Base-by-base conservation (phyloP, 805 yeast genomes). In the Kurtzmaniella fragi region DNA sequence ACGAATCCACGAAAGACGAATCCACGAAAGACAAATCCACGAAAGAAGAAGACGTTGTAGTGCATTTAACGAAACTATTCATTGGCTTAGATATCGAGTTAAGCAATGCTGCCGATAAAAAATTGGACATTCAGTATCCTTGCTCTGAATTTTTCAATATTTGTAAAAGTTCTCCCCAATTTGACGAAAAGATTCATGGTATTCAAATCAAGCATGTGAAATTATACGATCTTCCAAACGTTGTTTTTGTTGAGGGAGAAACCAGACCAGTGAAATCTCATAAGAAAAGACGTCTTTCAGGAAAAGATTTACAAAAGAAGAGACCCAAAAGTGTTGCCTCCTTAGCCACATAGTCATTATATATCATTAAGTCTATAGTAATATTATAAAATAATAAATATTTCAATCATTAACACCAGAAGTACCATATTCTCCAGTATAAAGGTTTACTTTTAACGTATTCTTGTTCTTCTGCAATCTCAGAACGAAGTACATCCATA, bases 81-180 rank as follows among this genome's bases (percentile, higher is more conserved):
- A 78, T 93, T 51, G 99, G 98, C 1, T 62, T 93, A 34, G 81
- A 74, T 14, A 59, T 83, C 13, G 50, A 71, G 59, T 44, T 64
- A 63, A 29, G 70, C 6, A 53, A 57, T 26, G 78, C 75, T 17
- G 74, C 74, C 28, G 76, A 70, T 36, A 75, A 78, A 33, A 77
- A 80, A 50, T 72, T 90, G 49, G 96, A 89, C 57, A 82, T 91
- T 41, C 95, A 84, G 52, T 76, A 80, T 46, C 96, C 96, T 64
- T 90, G 98, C 56, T 75, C 86, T 15, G 98, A 93, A 44, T 93
- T 91, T 58, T 88, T 77, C 63, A 80, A 75, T 32, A 62, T 87
- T 6, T 87, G 97, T 61, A 80, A 86, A 46, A 73, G 78, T 27
- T 86, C 91, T 79, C 70, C 71, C 15, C 70, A 71, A 29, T 93